phyloP scores from a whole-genome alignment of 192 early-diverging fungal species.

The Mortierella alpina region DNA sequence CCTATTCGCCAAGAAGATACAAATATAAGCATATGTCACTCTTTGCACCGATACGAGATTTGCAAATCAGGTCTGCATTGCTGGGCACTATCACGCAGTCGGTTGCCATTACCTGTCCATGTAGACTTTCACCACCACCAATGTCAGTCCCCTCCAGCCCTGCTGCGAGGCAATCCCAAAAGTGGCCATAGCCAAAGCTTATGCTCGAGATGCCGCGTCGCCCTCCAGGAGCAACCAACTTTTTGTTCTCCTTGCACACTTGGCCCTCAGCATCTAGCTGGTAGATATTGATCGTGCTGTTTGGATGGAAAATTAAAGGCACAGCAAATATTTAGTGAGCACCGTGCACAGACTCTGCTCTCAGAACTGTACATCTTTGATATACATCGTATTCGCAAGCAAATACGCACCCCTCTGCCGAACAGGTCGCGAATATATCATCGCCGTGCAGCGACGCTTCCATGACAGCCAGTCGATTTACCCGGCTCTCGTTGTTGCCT shows the following conservation, averaged over 20 bases:
- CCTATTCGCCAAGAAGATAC: neutral
- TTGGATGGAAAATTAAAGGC: no score
- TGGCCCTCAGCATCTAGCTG: conserved; percentile 11
- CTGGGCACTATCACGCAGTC: no score
- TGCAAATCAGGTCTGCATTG: no score
- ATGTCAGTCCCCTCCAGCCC: conserved; percentile 21
- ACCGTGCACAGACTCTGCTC: neutral
- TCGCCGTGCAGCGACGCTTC: neutral
- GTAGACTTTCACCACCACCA: neutral
- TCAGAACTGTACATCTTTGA: neutral
- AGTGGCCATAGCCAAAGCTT: conserved; percentile 25
- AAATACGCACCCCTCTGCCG: conserved; percentile 16
- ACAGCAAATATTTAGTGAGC: neutral
- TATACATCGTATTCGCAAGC: neutral
- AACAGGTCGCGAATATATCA: conserved; percentile 41
- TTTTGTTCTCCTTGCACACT: conserved; percentile 6
- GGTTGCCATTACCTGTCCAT: conserved; percentile 15
- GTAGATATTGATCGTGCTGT: conserved; percentile 18
- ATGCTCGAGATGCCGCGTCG: conserved; percentile 26
- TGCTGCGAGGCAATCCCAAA: conserved; percentile 39
- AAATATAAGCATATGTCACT: neutral
- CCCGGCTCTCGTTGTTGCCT: neutral
- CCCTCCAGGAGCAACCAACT: neutral
- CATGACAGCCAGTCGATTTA: conserved; percentile 21
- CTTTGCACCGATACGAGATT: no score